Conservation (phyloP, 2,329 filamentous ascomycete genomes). For the Phyllosticta citrichinensis region DNA sequence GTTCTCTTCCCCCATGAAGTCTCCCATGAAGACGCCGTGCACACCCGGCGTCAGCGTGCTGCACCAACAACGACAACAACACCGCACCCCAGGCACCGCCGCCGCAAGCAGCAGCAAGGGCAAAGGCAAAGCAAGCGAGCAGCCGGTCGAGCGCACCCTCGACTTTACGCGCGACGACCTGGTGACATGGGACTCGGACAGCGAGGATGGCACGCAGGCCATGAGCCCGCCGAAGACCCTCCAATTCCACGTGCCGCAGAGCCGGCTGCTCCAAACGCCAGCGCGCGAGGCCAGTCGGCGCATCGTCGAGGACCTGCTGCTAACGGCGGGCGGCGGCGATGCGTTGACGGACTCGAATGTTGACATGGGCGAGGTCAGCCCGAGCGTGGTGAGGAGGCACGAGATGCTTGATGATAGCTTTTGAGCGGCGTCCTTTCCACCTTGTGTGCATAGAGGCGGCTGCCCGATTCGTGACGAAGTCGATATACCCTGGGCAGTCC, state of each 20-base stretch:
- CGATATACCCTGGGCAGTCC: neutral
- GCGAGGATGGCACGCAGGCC: slow-evolving; percentile 39
- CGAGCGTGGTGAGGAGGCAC: slow-evolving; percentile 37
- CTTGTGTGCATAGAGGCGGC: neutral
- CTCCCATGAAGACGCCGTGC: slow-evolving; percentile 40
- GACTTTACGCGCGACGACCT: slow-evolving; percentile 3
- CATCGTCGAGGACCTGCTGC: slow-evolving; percentile 70
- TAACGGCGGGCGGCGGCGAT: slow-evolving; percentile 57
- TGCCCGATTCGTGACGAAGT: neutral
- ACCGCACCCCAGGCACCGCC: neutral
- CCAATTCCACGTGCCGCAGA: slow-evolving; percentile 70
- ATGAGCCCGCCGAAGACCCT: slow-evolving; percentile 92
- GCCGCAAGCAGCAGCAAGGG: neutral
- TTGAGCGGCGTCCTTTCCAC: slow-evolving; percentile 13
- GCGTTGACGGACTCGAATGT: slow-evolving; percentile 35
- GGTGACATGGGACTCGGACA: slow-evolving; percentile 60
- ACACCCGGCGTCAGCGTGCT: slow-evolving; percentile 77
- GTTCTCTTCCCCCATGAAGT: slow-evolving; percentile 62
- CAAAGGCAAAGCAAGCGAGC: neutral
- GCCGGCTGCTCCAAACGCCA: slow-evolving; percentile 69
- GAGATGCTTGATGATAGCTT: slow-evolving; percentile 40
- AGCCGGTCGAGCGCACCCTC: neutral
- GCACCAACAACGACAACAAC: slow-evolving; percentile 25
- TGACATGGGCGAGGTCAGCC: slow-evolving; percentile 33
- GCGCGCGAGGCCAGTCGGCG: slow-evolving; percentile 69